These are phyloP conservation scores for Pinus albicaulis DNA, from an alignment of 75 land plant species.

Conservation along the genomic window DNA sequence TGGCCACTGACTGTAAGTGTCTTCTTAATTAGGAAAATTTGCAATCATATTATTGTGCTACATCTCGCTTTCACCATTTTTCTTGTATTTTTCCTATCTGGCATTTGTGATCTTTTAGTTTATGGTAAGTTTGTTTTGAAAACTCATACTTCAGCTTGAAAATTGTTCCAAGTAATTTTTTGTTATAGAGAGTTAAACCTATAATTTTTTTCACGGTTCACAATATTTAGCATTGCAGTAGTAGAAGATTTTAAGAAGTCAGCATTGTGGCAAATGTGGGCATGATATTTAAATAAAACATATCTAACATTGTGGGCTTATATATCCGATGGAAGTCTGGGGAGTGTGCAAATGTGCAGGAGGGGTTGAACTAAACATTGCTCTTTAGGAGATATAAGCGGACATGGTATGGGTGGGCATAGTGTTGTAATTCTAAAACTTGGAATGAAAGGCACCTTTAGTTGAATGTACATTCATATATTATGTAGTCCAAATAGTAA, in stretches of 20 bases:
- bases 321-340: no score
- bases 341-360: no score
- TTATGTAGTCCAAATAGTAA: no score
- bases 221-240: background rate
- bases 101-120: background rate
- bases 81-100: background rate
- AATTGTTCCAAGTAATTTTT: background rate
- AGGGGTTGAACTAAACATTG: no score
- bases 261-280: background rate
- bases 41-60: background rate
- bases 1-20: conserved; percentile 23
- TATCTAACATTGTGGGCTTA: no score
- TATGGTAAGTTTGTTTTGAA: background rate
- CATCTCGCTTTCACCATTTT: background rate
- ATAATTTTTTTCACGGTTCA: background rate
- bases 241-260: background rate
- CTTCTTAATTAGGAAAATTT: background rate
- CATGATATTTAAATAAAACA: no score
- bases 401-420: no score
- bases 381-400: no score
- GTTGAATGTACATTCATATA: no score
- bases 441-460: no score
- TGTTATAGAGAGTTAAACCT: background rate
- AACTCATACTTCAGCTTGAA: background rate
- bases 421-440: no score